Percentiles rank a stretch among this genome's conserved stretches.
These are phyloP conservation scores for Anthracocystis walkeri DNA, from an alignment of 1,284 basidiomycete genomes.

Conservation along the genomic window DNA sequence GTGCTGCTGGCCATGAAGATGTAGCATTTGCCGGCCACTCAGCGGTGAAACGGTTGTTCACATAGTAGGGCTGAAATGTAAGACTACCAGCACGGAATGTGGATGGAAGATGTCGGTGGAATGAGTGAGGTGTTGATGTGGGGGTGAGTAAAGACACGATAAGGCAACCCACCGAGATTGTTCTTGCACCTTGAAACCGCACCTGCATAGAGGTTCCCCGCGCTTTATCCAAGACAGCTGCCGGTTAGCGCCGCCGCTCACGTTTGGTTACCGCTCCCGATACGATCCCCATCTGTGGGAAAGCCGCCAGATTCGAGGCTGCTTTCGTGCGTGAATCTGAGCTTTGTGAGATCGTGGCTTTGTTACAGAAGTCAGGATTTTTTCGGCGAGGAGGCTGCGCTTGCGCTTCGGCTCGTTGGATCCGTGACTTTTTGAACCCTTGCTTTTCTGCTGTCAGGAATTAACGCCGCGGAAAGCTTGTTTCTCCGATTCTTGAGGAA, in stretches of 20 bases:
- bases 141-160: neutral
- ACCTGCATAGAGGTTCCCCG: neutral
- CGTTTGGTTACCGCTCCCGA: neutral
- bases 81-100: neutral
- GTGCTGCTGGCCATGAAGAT: conserved; percentile 14
- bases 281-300: neutral
- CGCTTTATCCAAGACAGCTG: conserved; percentile 2
- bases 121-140: too few species aligned
- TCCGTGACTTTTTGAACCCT: conserved; percentile 14
- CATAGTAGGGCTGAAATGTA: conserved; percentile 11
- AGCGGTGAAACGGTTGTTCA: neutral
- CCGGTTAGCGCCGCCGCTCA: conserved; percentile 11
- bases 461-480: too few species aligned
- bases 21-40: conserved; percentile 1
- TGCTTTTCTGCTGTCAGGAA: neutral
- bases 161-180: neutral
- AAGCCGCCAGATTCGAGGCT: neutral
- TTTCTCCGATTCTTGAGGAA: neutral
- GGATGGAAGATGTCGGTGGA: neutral
- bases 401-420: conserved; percentile 11
- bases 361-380: neutral
- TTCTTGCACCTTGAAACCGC: neutral
- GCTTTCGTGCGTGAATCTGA: conserved; percentile 1
- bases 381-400: neutral
- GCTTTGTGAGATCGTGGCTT: conserved; percentile 9